Conservation (phyloP, 768 basidiomycete genomes). For the Psilocybe cubensis region DNA sequence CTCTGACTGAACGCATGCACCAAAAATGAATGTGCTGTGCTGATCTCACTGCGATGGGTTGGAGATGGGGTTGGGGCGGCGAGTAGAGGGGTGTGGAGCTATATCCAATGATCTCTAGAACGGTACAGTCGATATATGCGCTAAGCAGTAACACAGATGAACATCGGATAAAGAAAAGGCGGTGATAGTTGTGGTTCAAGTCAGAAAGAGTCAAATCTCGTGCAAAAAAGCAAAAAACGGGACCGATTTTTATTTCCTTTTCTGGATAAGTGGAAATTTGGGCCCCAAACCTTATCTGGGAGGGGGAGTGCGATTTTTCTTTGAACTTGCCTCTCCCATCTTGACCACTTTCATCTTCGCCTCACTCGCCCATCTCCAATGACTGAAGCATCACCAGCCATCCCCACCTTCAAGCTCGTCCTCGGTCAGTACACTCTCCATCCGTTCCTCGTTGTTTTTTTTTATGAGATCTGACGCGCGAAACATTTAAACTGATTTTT, state of each 20-base stretch:
- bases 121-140: no score
- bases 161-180: no score
- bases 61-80: no score
- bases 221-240: constrained; percentile 12
- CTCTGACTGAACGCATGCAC: no score
- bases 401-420: constrained; percentile 98
- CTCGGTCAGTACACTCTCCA: constrained; percentile 67
- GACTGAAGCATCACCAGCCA: constrained; percentile 39
- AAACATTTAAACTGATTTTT: constrained; percentile 31
- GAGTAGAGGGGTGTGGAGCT: no score
- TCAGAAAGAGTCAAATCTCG: not conserved
- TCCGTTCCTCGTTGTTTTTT: constrained; percentile 11
- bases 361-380: constrained; percentile 36
- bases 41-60: no score
- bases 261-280: constrained; percentile 31
- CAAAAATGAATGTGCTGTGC: no score
- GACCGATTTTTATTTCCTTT: constrained; percentile 26
- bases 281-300: constrained; percentile 47
- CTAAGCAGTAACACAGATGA: no score
- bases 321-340: constrained; percentile 25
- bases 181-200: no score
- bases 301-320: constrained; percentile 37
- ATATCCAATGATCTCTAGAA: no score
- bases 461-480: constrained; percentile 29
- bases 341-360: constrained; percentile 27